Conservation (phyloP, 805 yeast species). For the Yarrowia sp. region DNA sequence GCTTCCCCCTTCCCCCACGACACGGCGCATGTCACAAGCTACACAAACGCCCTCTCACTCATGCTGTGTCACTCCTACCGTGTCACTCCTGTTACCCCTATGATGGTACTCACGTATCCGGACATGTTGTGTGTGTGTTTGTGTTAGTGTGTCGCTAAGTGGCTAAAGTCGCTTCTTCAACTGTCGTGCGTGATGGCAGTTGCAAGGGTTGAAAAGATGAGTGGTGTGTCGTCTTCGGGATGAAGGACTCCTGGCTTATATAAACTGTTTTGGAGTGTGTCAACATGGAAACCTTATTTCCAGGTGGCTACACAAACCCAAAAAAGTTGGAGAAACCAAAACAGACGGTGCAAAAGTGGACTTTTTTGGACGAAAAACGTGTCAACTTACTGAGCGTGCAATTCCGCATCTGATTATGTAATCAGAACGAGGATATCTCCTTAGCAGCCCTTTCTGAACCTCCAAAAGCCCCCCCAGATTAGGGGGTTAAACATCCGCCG, state of each 20-base stretch:
- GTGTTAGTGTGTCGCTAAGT: constrained; percentile 1
- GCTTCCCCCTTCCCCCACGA: too few relatives aligned
- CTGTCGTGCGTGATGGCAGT: background rate
- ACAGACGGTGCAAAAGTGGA: too few relatives aligned
- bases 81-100: background rate
- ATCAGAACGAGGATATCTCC: too few relatives aligned
- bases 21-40: too few relatives aligned
- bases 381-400: too few relatives aligned
- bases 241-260: constrained; percentile 2
- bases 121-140: constrained; percentile 23
- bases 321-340: too few relatives aligned
- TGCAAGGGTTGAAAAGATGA: background rate
- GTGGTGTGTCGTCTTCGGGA: background rate
- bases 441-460: too few relatives aligned
- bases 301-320: background rate
- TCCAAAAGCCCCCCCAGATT: background rate
- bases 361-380: too few relatives aligned
- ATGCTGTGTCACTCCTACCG: background rate
- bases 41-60: background rate
- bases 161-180: background rate
- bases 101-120: constrained; percentile 18
- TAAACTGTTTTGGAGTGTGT: constrained; percentile 12
- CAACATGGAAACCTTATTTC: constrained; percentile 7
- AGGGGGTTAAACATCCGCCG: constrained; percentile 15
- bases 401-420: too few relatives aligned